Percentiles rank a stretch among this genome's conserved stretches.
These are phyloP conservation scores for Sequoiadendron giganteum DNA, from an alignment of 75 land plant species.

Conservation along the genomic window DNA sequence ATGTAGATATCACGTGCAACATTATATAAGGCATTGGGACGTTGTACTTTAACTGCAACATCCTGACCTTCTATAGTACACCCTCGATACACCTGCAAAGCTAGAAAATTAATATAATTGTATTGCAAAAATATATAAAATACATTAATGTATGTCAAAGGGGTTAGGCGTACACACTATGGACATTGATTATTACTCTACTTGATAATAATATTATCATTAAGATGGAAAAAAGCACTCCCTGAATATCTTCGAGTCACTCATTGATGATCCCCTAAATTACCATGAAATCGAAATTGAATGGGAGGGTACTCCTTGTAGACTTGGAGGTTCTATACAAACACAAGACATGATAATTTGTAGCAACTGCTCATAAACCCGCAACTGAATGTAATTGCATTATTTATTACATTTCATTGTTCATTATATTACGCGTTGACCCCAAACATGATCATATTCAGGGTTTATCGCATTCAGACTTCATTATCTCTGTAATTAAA, in stretches of 20 bases:
- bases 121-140: background rate
- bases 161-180: background rate
- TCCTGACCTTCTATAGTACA: constrained; percentile 69
- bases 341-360: background rate
- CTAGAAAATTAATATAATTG: background rate
- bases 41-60: constrained; percentile 98
- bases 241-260: background rate
- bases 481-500: background rate
- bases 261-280: background rate
- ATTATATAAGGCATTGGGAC: constrained; percentile 74
- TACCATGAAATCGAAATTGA: background rate
- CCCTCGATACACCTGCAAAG: constrained; percentile 78
- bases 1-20: constrained; percentile 91
- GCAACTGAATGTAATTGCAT: background rate
- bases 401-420: background rate
- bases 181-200: background rate
- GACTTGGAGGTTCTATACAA: background rate
- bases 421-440: background rate
- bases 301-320: background rate
- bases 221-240: background rate
- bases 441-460: background rate
- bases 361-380: background rate
- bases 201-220: background rate
- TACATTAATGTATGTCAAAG: background rate
- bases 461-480: background rate